A percentile compares a stretch with the other conserved stretches of the same genome.
These are phyloP conservation scores for Hippophae tibetana DNA, from an alignment of 306 rosid genomes.

Conservation along the genomic window DNA sequence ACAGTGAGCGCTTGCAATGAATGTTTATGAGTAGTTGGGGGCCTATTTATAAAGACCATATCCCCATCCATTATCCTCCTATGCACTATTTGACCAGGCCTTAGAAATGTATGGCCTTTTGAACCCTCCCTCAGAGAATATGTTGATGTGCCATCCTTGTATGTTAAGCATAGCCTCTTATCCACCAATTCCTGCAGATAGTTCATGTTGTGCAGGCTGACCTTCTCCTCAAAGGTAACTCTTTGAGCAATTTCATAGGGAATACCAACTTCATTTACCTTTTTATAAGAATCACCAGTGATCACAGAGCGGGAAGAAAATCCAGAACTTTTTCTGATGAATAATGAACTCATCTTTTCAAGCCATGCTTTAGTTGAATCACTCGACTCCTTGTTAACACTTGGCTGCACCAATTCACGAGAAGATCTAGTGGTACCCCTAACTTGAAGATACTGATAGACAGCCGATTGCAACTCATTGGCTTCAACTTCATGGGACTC, in stretches of 20 bases:
- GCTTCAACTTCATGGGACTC: conserved; percentile 80
- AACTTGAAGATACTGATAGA: conserved; percentile 71
- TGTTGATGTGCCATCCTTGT: conserved; percentile 59
- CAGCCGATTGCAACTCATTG: conserved; percentile 53
- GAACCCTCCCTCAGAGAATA: conserved; percentile 91
- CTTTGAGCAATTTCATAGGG: conserved; percentile 76
- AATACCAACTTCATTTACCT: conserved; percentile 75
- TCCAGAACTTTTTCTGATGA: conserved; percentile 88
- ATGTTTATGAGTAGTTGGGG: conserved; percentile 93
- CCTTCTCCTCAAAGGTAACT: conserved; percentile 87
- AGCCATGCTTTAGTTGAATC: conserved; percentile 83
- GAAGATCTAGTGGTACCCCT: conserved; percentile 72
- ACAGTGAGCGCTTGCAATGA: conserved; percentile 82
- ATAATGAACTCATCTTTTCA: conserved; percentile 79
- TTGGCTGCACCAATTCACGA: conserved; percentile 53
- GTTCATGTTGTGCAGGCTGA: conserved; percentile 47
- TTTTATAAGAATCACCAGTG: conserved; percentile 86
- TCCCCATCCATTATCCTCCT: conserved; percentile 95
- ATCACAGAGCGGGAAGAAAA: conserved; percentile 91
- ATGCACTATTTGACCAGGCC: conserved; percentile 75
- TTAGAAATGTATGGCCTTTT: conserved; percentile 65
- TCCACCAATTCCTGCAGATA: conserved; percentile 81
- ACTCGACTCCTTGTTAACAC: conserved; percentile 57
- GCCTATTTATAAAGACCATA: conserved; percentile 76
- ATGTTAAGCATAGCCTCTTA: conserved; percentile 62